Conservation (phyloP, 2,329 filamentous ascomycete genomes). For the Microdochium nivale region DNA sequence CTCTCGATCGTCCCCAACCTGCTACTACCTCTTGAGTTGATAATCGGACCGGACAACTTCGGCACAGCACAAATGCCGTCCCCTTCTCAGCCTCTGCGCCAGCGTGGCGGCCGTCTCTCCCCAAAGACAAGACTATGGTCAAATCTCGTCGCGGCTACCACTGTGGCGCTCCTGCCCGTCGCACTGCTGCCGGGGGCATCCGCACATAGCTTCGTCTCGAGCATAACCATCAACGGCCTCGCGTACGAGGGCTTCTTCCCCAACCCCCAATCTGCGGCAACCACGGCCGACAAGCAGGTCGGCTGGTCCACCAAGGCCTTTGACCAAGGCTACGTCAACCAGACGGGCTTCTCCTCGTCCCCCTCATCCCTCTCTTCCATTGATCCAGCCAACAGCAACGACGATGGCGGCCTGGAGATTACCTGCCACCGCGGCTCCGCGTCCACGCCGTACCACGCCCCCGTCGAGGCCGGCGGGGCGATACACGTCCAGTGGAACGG, state of each 20-base stretch:
- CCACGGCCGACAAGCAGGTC: slow-evolving; percentile 10
- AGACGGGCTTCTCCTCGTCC: slow-evolving; percentile 12
- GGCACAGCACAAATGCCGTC: no score
- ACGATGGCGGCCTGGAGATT: slow-evolving; percentile 22
- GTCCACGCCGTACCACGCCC: slow-evolving; percentile 21
- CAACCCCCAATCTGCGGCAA: slow-evolving; percentile 3
- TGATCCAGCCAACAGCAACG: background rate
- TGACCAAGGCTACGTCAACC: slow-evolving; percentile 33
- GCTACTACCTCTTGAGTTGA: no score
- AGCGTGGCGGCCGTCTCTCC: no score
- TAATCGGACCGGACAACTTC: no score
- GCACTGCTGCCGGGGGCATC: slow-evolving; percentile 1
- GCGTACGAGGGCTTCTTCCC: slow-evolving; percentile 17
- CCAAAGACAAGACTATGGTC: no score
- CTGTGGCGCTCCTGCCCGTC: background rate
- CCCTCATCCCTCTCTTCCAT: background rate
- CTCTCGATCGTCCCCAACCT: no score
- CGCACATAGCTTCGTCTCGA: slow-evolving; percentile 17
- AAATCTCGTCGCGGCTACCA: background rate
- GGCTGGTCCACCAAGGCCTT: slow-evolving; percentile 21
- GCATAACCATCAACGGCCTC: slow-evolving; percentile 15
- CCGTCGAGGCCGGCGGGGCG: slow-evolving; percentile 24
- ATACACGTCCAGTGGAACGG: slow-evolving; percentile 28
- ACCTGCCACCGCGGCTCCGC: slow-evolving; percentile 25
- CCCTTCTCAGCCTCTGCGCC: no score